Evolutionary conservation across 805 yeast genomes (phyloP), one percentile per base, ranked within the genome.

Genomic region (Hanseniaspora meyeri): DNA sequence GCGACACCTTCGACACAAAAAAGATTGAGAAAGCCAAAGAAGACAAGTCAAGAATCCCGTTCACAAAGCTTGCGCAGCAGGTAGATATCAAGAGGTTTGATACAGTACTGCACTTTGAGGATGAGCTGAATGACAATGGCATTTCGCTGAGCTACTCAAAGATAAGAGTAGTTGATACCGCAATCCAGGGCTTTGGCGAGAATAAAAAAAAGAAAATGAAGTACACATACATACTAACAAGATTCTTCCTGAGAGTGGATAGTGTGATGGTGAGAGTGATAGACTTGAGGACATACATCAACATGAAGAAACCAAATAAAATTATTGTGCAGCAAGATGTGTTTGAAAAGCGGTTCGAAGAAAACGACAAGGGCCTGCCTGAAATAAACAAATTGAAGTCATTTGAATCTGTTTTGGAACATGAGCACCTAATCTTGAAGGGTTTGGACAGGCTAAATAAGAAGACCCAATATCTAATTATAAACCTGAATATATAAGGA

Each of bases 71-170:
- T 42, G 73, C 79, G 38, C 72, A 75, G 58, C 88, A 84, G 7
- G 96, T 88, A 63, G 95, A 95, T 1, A 93, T 93, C 46, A 65
- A 88, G 55, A 89, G 87, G 67, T 93, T 80, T 65, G 97, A 89
- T 65, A 97, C 91, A 63, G 80, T 88, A 73, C 80, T 87, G 7
- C 72, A 93, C 36, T 93, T 79, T 66, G 99, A 93, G 66, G 99
- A 93, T 65, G 99, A 93, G 67, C 73, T 93, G 56, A 97, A 95
- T 4, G 99, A 93, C 67, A 93, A 91, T 67, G 99, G 99, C 8
- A 85, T 88, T 17, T 80, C 95, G 0, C 77, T 87, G 55, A 70
- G 87, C 55, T 80, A 81, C 53, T 81, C 83, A 38, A 90, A 90
- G 68, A 78, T 93, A 20, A 72, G 99, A 60, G 96, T 89, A 4